Percentiles rank a stretch among this genome's conserved stretches.
Evolutionary conservation across 495 filamentous ascomycete species (phyloP).

Genomic region (Talaromyces ruber): DNA sequence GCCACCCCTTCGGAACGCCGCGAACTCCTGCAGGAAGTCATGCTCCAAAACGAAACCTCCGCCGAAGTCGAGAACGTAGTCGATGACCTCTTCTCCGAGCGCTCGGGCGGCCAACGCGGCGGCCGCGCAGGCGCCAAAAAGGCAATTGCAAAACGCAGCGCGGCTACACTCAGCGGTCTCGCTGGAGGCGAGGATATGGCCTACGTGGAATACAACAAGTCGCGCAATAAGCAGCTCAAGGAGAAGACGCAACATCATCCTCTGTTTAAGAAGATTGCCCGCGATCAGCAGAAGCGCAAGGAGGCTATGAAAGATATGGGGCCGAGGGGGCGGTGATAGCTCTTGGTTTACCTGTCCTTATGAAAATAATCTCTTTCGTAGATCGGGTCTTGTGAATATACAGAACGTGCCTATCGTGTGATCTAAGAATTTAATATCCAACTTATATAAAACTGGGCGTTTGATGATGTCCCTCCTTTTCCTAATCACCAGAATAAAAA

Average conservation of each 20-base stretch:
- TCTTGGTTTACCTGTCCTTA: not conserved
- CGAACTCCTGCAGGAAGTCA: constrained; percentile 84
- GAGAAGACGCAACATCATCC: constrained; percentile 51
- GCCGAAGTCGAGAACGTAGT: constrained; percentile 68
- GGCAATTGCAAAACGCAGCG: constrained; percentile 60
- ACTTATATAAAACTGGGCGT: not conserved
- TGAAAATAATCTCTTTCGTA: not conserved
- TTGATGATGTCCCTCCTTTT: not conserved
- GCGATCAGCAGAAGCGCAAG: constrained; percentile 60
- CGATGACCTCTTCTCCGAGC: constrained; percentile 75
- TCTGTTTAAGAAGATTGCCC: constrained; percentile 75
- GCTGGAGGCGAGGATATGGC: constrained; percentile 93
- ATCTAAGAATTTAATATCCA: not conserved
- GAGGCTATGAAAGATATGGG: constrained; percentile 33
- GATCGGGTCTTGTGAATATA: not conserved
- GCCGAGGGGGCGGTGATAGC: not conserved
- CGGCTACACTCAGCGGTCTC: constrained; percentile 75
- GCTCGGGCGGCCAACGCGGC: constrained; percentile 28
- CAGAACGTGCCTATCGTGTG: not conserved
- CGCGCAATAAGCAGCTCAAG: constrained; percentile 73
- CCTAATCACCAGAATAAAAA: not conserved
- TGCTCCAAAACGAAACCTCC: constrained; percentile 78
- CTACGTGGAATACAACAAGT: constrained; percentile 80
- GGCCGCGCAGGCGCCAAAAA: constrained; percentile 37
- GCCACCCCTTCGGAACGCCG: constrained; percentile 71